Base-by-base conservation (phyloP, 164 flowering plant species). In the Liquidambar formosana region DNA sequence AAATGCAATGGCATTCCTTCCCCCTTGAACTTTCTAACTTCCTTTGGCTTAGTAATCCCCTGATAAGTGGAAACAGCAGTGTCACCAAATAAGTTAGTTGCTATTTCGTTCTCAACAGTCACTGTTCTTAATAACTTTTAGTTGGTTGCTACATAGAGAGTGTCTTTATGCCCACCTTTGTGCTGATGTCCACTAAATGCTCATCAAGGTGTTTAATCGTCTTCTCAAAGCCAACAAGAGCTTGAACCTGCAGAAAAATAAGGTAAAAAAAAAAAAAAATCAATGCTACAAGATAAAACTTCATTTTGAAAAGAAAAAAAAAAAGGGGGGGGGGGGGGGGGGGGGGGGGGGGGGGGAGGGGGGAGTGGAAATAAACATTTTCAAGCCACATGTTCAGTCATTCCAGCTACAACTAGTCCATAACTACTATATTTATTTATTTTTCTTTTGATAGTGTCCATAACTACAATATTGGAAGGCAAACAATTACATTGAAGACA, bases 191-290 rank as follows among this genome's bases (percentile, higher is more conserved):
- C 51, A 96, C 99, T 15, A 82, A 72, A 83, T 87, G 99, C 11
- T 87, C 97, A 74, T 96, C 99, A 12, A 93, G 94, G 73, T 96
- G 99, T 73, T 88, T 90, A 54, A 96, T 75, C 56, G 90, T 87
- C 84, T 93, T 96, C 82, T 93, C 96, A 75, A 93, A 96, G 51
- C 99, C 99, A 77, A 92, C 92, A 57, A 96, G 97, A 63, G 99
- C 99, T 85, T 96, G 96, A 63, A 90, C 89, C 99, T 93, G 81
- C 41, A 64, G 44, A 52, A 71, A 70, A 62, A 49, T 16, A 48
- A 33, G 41, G 41, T 33, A n/a, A n/a, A n/a, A n/a, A n/a, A n/a
- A n/a, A n/a, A n/a, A n/a, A n/a, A n/a, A n/a, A n/a, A n/a, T n/a
- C n/a, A n/a, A n/a, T n/a, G n/a, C n/a, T n/a, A n/a, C n/a, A n/a